Conservation (phyloP, 768 basidiomycete species). For the Boletus rubescentipes region DNA sequence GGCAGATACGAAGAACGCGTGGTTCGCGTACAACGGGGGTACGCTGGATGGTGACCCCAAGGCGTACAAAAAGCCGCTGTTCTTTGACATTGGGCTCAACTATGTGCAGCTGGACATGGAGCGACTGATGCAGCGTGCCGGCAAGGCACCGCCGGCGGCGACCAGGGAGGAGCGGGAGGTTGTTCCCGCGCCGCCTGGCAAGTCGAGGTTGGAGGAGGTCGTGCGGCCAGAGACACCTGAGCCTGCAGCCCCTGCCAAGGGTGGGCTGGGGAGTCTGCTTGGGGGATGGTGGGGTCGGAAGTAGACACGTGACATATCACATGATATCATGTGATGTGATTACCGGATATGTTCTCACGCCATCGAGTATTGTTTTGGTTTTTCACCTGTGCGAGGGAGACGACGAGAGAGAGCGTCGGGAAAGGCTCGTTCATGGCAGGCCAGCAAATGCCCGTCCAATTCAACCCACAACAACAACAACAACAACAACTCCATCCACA, state of each 20-base stretch:
- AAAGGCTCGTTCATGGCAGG: conserved; percentile 22
- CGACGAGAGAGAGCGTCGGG: conserved; percentile 10
- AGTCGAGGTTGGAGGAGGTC: conserved; percentile 57
- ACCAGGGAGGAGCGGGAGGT: conserved; percentile 17
- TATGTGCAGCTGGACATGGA: conserved; percentile 89
- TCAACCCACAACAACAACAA: conserved; percentile 20
- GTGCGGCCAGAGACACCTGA: conserved; percentile 48
- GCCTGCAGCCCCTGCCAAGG: conserved; percentile 40
- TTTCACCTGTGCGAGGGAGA: conserved; percentile 14
- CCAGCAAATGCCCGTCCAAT: conserved; percentile 27
- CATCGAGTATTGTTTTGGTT: conserved; percentile 16
- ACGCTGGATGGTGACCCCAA: conserved; percentile 42
- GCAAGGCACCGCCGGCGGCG: conserved; percentile 42
- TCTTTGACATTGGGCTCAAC: conserved; percentile 94
- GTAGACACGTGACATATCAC: conserved; percentile 17
- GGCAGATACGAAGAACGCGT: conserved; percentile 62
- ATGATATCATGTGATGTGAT: conserved; percentile 19
- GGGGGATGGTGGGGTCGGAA: conserved; percentile 80
- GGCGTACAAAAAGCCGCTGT: conserved; percentile 76
- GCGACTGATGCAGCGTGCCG: conserved; percentile 65
- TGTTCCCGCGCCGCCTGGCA: conserved; percentile 32
- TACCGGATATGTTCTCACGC: conserved; percentile 18
- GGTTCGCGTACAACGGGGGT: conserved; percentile 80
- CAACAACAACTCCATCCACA: conserved; percentile 10
- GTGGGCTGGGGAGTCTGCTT: conserved; percentile 64